phyloP scores from a whole-genome alignment of 2,329 filamentous ascomycete genomes.

The Paecilomyces sp. region DNA sequence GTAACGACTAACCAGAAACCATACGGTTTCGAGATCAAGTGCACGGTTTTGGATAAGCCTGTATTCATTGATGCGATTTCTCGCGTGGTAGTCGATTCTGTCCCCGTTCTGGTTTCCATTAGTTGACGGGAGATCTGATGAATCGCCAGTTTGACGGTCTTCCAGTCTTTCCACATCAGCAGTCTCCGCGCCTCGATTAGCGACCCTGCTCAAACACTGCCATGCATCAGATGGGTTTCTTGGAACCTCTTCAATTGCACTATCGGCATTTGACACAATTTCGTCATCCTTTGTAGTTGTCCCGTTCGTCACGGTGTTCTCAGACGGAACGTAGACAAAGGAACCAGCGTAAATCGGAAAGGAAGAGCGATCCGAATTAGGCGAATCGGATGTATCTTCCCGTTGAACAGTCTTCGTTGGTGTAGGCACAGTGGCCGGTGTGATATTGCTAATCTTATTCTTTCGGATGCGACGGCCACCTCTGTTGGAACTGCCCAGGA shows the following conservation, averaged over 20 bases:
- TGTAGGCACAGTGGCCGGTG: conserved; percentile 15
- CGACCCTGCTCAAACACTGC: conserved; percentile 41
- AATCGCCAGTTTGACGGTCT: conserved; percentile 15
- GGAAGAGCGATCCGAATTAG: conserved; percentile 17
- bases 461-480: conserved; percentile 53
- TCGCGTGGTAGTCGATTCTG: conserved; percentile 18
- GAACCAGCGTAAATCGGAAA: conserved; percentile 24
- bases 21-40: conserved; percentile 44
- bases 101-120: conserved; percentile 19
- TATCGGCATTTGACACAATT: conserved; percentile 27
- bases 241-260: conserved; percentile 34
- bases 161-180: conserved; percentile 12
- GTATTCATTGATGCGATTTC: conserved; percentile 33
- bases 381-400: conserved; percentile 15
- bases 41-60: conserved; percentile 37
- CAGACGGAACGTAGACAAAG: conserved; percentile 25
- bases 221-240: conserved; percentile 43
- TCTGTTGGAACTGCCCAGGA: conserved; percentile 53
- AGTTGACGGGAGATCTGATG: conserved; percentile 17
- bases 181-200: conserved; percentile 27
- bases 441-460: conserved; percentile 36
- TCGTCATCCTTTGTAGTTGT: conserved; percentile 31
- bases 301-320: conserved; percentile 20
- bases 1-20: conserved; percentile 51
- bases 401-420: conserved; percentile 19